phyloP scores from a whole-genome alignment of 2,329 filamentous ascomycete genomes.

The Cryphonectria parasitica region DNA sequence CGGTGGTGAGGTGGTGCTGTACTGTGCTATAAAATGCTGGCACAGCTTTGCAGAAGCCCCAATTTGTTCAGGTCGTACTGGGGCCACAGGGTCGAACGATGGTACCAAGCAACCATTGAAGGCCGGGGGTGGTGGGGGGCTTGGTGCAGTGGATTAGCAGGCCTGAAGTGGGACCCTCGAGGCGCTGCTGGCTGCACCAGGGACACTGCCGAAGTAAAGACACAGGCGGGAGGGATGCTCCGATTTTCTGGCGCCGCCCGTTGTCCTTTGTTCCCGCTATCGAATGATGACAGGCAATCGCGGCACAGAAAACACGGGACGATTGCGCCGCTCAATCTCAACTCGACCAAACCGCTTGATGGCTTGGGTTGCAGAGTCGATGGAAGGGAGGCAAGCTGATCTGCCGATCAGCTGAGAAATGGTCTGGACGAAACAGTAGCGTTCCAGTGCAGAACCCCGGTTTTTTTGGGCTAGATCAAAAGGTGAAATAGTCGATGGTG shows the following conservation, averaged over 20 bases:
- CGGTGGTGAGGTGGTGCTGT: slow-evolving; percentile 25
- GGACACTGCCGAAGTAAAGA: slow-evolving; percentile 8
- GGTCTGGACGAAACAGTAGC: slow-evolving; percentile 12
- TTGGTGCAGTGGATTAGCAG: slow-evolving; percentile 22
- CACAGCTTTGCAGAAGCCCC: slow-evolving; percentile 4
- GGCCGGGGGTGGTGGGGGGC: background rate
- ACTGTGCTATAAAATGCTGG: slow-evolving; percentile 3
- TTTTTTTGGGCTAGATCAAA: background rate
- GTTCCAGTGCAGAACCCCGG: slow-evolving; percentile 8
- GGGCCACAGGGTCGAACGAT: slow-evolving; percentile 23
- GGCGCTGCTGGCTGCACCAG: slow-evolving; percentile 7
- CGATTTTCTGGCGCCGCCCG: background rate
- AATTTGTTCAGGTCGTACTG: slow-evolving; percentile 9
- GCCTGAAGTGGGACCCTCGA: background rate
- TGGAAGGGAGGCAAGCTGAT: background rate
- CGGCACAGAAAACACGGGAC: slow-evolving; percentile 11
- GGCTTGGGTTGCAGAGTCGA: background rate
- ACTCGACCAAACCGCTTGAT: background rate
- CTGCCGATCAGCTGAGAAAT: slow-evolving; percentile 12
- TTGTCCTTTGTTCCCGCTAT: slow-evolving; percentile 1
- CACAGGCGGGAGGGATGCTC: slow-evolving; percentile 8
- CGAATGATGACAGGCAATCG: slow-evolving; percentile 14
- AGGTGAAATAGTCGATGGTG: background rate
- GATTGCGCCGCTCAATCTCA: background rate
- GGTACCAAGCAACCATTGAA: slow-evolving; percentile 4